Evolutionary conservation across 768 basidiomycete genomes (phyloP).

Genomic region (Tulasnella sp.): DNA sequence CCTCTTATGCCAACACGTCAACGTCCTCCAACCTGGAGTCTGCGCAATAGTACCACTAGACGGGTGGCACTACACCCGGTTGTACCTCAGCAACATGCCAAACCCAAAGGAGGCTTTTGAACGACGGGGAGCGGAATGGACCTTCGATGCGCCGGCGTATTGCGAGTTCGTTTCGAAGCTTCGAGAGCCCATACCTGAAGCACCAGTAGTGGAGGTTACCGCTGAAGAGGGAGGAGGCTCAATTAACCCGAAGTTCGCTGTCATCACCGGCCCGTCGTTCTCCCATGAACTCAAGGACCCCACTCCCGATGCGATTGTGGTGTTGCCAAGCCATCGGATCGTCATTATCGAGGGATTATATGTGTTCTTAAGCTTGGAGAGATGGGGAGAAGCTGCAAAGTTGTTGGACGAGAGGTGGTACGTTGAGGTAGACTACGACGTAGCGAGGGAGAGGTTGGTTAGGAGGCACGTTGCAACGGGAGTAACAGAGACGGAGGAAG

Average conservation of each 20-base stretch:
- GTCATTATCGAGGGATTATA: constrained; percentile 91
- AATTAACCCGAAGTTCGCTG: constrained; percentile 6
- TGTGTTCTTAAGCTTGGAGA: constrained; percentile 62
- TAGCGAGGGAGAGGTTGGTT: constrained; percentile 58
- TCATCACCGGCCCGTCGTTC: constrained; percentile 70
- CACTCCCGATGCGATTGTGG: constrained; percentile 50
- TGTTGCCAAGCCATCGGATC: constrained; percentile 65
- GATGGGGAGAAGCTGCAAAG: constrained; percentile 64
- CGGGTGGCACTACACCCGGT: constrained; percentile 86
- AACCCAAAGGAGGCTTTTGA: constrained; percentile 75
- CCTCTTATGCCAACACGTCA: constrained; percentile 52
- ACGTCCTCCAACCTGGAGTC: constrained; percentile 34
- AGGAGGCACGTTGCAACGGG: constrained; percentile 74
- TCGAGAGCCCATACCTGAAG: constrained; percentile 39
- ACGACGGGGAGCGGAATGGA: constrained; percentile 84
- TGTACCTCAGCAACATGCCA: constrained; percentile 68
- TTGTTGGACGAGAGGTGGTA: constrained; percentile 77
- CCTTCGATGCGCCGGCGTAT: constrained; percentile 76
- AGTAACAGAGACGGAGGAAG: constrained; percentile 58
- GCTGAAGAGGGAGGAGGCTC: constrained; percentile 7
- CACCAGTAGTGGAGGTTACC: background rate
- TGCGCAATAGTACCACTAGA: constrained; percentile 65
- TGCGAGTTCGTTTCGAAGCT: constrained; percentile 60
- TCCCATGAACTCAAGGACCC: constrained; percentile 88
- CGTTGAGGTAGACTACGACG: constrained; percentile 53